Evolutionary conservation across 2,329 filamentous ascomycete species (phyloP).

Genomic region (Cladophialophora psammophila): DNA sequence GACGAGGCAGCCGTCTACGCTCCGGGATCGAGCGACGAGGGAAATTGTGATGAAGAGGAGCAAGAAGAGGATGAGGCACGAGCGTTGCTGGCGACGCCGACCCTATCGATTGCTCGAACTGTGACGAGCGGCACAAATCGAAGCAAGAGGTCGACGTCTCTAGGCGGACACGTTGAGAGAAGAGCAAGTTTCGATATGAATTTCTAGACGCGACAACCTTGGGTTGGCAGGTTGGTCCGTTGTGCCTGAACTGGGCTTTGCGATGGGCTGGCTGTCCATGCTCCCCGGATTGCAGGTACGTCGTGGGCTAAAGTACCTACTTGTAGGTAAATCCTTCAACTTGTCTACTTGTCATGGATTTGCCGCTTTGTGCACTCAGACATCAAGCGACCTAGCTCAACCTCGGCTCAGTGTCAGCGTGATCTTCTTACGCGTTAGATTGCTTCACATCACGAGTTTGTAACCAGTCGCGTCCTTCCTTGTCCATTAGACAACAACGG

Average conservation of each 20-base stretch:
- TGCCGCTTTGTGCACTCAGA: too few species aligned
- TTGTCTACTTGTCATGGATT: too few species aligned
- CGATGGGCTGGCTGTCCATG: conserved; percentile 73
- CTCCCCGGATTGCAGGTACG: too few species aligned
- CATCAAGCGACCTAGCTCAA: too few species aligned
- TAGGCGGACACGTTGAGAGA: conserved; percentile 2
- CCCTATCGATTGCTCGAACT: conserved; percentile 8
- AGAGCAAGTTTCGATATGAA: conserved; percentile 28
- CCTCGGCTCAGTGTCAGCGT: too few species aligned
- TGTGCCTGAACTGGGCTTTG: conserved; percentile 74
- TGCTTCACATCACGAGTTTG: too few species aligned
- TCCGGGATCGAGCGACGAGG: not conserved
- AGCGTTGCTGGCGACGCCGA: conserved; percentile 10
- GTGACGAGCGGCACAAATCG: conserved; percentile 15
- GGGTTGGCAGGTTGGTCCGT: conserved; percentile 66
- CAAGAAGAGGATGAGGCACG: conserved; percentile 1
- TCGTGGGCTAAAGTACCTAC: too few species aligned
- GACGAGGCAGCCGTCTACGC: conserved; percentile 1
- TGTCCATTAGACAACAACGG: too few species aligned
- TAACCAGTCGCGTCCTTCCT: too few species aligned
- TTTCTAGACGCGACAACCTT: not conserved
- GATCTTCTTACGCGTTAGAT: too few species aligned
- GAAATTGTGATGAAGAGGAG: conserved; percentile 2
- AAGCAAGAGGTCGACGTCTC: conserved; percentile 5
- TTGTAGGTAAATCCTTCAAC: too few species aligned